A percentile compares a stretch with the other conserved stretches of the same genome.
phyloP scores from a whole-genome alignment of 2,329 filamentous ascomycete species.

The Diaporthe vaccinii region DNA sequence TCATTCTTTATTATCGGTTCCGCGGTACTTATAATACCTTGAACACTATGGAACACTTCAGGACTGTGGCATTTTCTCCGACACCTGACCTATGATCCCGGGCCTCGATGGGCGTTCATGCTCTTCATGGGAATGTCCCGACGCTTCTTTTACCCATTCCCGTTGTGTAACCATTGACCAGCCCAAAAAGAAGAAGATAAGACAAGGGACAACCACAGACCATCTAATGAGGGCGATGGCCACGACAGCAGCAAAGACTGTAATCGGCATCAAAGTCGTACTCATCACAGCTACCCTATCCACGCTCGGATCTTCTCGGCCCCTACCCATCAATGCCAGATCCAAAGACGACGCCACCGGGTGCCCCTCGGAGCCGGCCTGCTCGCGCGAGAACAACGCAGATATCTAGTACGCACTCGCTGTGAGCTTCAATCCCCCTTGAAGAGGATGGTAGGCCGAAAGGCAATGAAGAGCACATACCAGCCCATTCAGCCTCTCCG shows the following conservation, averaged over 20 bases:
- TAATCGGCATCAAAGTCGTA: constrained; percentile 47
- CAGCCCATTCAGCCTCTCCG: constrained; percentile 46
- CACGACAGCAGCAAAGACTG: constrained; percentile 47
- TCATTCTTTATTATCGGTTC: not conserved
- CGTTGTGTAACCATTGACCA: constrained; percentile 23
- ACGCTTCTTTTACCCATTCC: constrained; percentile 1
- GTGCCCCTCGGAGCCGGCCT: constrained; percentile 43
- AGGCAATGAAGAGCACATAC: constrained; percentile 42
- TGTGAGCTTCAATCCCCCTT: constrained; percentile 39
- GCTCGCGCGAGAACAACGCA: constrained; percentile 46
- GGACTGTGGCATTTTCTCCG: not conserved
- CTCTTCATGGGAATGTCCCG: not conserved
- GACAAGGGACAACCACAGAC: constrained; percentile 27
- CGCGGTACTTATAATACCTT: not conserved
- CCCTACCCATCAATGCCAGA: not conserved
- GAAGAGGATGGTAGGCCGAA: constrained; percentile 31
- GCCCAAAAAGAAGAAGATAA: constrained; percentile 26
- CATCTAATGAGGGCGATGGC: constrained; percentile 44
- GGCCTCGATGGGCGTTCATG: not conserved
- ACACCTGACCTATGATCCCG: not conserved
- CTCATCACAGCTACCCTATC: constrained; percentile 47
- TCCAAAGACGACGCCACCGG: constrained; percentile 34
- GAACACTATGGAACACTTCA: not conserved
- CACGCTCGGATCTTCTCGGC: constrained; percentile 41
- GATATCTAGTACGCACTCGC: constrained; percentile 43